Base-by-base conservation (phyloP, 148 eudicot species). In the Salicornia ramosissima region DNA sequence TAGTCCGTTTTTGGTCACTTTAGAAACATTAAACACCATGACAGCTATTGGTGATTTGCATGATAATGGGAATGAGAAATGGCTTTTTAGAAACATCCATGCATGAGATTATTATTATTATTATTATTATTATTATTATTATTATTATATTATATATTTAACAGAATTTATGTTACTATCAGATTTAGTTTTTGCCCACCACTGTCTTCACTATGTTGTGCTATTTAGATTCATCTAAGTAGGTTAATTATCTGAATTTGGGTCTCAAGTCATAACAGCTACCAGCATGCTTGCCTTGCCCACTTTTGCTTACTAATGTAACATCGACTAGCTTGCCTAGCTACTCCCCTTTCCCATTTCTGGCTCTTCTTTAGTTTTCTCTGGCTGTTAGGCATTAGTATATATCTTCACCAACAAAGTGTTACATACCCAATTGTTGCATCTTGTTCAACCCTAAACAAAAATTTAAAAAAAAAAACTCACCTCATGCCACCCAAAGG, bases 1-100 rank as follows among this genome's bases (percentile, higher is more conserved):
- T n/a, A 45, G 51, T 80, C 64, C 51, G 73, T 80, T 78, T 70
- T 52, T 65, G 54, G 79, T 71, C 73, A 36, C 70, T 65, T 69
- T 62, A 50, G 36, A 15, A 63, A 70, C 71, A 78, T 67, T 74
- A 65, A 75, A 59, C 58, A 67, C 50, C 49, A n/a, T 63, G 77
- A 62, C 77, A 74, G 74, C 78, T 36, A 4, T 8, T 36, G n/a
- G n/a, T n/a, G 64, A 62, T 46, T n/a, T 34, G 43, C 39, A 54
- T 69, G 74, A 75, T 58, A 63, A 56, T 74, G 59, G 68, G 74
- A 56, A 69, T 40, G 55, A n/a, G 65, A 56, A 73, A 34, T 54
- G 31, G 60, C 13, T 47, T 53, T 57, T 47, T 9, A 40, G 39
- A 22, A 68, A 28, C 40, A 31, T 46, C 66, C 72, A 66, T 63